Conservation (phyloP, 306 rosid genomes). For the Pyrus pyrifolia region DNA sequence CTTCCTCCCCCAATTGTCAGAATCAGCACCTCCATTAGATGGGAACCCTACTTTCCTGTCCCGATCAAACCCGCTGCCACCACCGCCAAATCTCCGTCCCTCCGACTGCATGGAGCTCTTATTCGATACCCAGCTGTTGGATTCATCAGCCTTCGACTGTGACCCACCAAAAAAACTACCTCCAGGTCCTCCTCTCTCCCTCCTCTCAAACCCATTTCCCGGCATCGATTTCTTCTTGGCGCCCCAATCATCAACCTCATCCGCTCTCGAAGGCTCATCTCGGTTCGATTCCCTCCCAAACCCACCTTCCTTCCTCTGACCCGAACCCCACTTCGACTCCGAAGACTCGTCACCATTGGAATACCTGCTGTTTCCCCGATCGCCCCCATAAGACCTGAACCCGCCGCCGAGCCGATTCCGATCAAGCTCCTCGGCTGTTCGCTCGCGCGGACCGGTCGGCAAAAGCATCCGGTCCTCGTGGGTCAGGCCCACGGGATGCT, state of each 20-base stretch:
- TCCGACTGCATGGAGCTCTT: slow-evolving; percentile 56
- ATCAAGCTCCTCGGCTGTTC: slow-evolving; percentile 83
- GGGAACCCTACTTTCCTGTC: slow-evolving; percentile 33
- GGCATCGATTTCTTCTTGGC: slow-evolving; percentile 50
- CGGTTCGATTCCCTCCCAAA: slow-evolving; percentile 46
- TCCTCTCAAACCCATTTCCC: slow-evolving; percentile 51
- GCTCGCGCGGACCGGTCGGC: slow-evolving; percentile 83
- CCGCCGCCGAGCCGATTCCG: slow-evolving; percentile 59
- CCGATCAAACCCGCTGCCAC: slow-evolving; percentile 53
- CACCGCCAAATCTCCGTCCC: slow-evolving; percentile 45
- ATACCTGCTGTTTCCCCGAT: slow-evolving; percentile 17
- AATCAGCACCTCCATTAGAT: slow-evolving; percentile 33
- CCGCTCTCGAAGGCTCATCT: slow-evolving; percentile 81
- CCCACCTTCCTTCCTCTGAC: slow-evolving; percentile 46
- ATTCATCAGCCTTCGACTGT: slow-evolving; percentile 81
- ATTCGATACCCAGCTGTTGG: slow-evolving; percentile 72
- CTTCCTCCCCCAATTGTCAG: slow-evolving; percentile 40
- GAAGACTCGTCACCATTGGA: slow-evolving; percentile 47
- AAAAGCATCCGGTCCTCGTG: slow-evolving; percentile 46
- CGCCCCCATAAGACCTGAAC: slow-evolving; percentile 39
- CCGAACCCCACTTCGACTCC: slow-evolving; percentile 67
- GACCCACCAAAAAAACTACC: slow-evolving; percentile 64
- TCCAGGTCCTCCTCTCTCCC: slow-evolving; percentile 36
- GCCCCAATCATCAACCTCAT: slow-evolving; percentile 83
- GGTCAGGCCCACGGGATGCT: slow-evolving; percentile 20